Base-by-base conservation (phyloP, 768 basidiomycete species). In the Psilocybe subaeruginosa region DNA sequence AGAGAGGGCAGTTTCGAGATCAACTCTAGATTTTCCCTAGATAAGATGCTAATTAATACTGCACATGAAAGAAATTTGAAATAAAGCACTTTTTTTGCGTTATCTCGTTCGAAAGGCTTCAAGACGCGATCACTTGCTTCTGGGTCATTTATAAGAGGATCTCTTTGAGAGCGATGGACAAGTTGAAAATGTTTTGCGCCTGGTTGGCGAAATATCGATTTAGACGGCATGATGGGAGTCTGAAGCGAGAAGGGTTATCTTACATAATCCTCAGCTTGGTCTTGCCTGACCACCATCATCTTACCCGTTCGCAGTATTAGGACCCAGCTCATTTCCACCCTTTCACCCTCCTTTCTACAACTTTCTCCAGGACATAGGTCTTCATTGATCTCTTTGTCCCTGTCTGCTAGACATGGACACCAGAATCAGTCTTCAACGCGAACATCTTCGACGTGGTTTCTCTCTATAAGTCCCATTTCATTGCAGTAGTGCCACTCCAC, bases 181-280 rank as follows among this genome's bases (percentile, higher is more conserved):
- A 99, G 91, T 78, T 98, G 96, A 68, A 97, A 99, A 72, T 98
- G 96, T 69, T 89, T 88, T 58, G 91, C 88, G 19, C 92, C 93
- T 7, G 97, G 92, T 66, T 89, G 89, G 61, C 94, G 88, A 79
- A 93, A 99, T 64, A 95, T 84, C 12, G 95, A 96, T 59, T 90
- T 93, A 66, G 82, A 78, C 41, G 91, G 83, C 91, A 93, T 93
- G 67, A 61, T 71, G 64, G 64, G 62, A 59, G 72, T 69, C 63
- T 59, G 58, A 66, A 68, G 65, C 64, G 66, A 66, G 69, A 63
- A 59, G 58, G 67, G 49, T 31, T 65, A 66, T 50, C 59, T 77
- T 77, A 77, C 74, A 70, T 77, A 78, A 78, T 68, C 69, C 53
- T 56, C 56, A 56, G 61, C 64, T 72, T 58, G 69, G 68, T 72